Evolutionary conservation across 2,329 filamentous ascomycete genomes (phyloP).

Genomic region (Pseudocercospora musae): DNA sequence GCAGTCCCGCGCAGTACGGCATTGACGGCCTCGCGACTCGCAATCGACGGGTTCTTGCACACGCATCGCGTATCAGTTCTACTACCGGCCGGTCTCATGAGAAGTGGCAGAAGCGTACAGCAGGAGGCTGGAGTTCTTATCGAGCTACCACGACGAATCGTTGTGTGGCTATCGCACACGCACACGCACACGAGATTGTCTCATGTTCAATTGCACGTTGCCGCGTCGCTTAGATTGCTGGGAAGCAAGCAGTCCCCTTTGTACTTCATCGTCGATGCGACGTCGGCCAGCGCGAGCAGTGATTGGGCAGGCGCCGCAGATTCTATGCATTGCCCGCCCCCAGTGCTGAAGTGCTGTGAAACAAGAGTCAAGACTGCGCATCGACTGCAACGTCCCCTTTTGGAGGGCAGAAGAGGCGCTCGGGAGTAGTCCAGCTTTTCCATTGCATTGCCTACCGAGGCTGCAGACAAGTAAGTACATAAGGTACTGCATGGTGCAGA

Average conservation of each 20-base stretch:
- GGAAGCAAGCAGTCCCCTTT: slow-evolving; percentile 5
- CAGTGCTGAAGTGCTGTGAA: slow-evolving; percentile 4
- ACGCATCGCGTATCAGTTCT: background rate
- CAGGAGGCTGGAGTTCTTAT: slow-evolving; percentile 1
- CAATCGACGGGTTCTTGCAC: background rate
- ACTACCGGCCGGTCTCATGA: background rate
- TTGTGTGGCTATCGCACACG: slow-evolving; percentile 5
- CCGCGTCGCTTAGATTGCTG: slow-evolving; percentile 13
- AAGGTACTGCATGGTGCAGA: too few relatives aligned
- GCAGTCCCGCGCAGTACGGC: background rate
- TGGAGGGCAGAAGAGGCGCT: slow-evolving; percentile 7
- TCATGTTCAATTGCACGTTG: slow-evolving; percentile 6
- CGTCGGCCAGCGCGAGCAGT: slow-evolving; percentile 1
- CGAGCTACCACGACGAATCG: slow-evolving; percentile 1
- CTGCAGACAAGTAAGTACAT: too few relatives aligned
- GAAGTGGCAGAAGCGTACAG: slow-evolving; percentile 1
- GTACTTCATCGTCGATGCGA: slow-evolving; percentile 5
- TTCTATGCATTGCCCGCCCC: slow-evolving; percentile 8
- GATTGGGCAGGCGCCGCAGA: slow-evolving; percentile 8
- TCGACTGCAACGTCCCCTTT: slow-evolving; percentile 8
- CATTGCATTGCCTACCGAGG: slow-evolving; percentile 17
- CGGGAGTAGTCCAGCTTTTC: background rate
- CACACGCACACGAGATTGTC: slow-evolving; percentile 9
- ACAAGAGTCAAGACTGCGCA: slow-evolving; percentile 2
- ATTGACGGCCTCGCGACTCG: background rate